Evolutionary conservation across 140 eudicot genomes (phyloP).

Genomic region (Oenanthe javanica): DNA sequence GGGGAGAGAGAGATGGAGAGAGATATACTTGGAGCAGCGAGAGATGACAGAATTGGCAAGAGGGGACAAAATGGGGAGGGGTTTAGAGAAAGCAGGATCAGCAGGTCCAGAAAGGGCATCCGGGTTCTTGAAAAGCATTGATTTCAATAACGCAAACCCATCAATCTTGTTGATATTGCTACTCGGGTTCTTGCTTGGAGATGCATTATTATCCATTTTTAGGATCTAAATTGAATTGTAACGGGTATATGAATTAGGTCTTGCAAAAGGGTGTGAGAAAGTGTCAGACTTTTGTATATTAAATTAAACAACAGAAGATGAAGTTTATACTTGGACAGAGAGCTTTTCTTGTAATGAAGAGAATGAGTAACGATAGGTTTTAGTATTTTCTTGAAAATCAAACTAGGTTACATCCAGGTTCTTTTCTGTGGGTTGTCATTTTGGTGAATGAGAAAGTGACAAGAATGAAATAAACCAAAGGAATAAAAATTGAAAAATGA

Average conservation of each 20-base stretch:
- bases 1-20: not conserved
- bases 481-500: no score
- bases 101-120: slow-evolving; percentile 4
- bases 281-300: not conserved
- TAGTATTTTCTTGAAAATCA: not conserved
- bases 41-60: slow-evolving; percentile 48
- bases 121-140: slow-evolving; percentile 16
- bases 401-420: not conserved
- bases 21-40: slow-evolving; percentile 37
- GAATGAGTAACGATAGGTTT: not conserved
- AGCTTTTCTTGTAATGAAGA: not conserved
- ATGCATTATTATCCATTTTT: not conserved
- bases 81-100: slow-evolving; percentile 19
- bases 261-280: not conserved
- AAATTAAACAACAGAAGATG: not conserved
- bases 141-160: slow-evolving; percentile 13
- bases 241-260: not conserved
- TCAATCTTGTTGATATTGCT: not conserved
- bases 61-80: slow-evolving; percentile 32
- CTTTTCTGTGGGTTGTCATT: not conserved
- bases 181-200: not conserved
- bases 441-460: not conserved
- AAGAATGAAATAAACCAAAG: no score
- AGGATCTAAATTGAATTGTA: not conserved
- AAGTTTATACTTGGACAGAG: not conserved